Base-by-base conservation (phyloP, 768 basidiomycete genomes). In the Symmetrospora coprosmae region DNA sequence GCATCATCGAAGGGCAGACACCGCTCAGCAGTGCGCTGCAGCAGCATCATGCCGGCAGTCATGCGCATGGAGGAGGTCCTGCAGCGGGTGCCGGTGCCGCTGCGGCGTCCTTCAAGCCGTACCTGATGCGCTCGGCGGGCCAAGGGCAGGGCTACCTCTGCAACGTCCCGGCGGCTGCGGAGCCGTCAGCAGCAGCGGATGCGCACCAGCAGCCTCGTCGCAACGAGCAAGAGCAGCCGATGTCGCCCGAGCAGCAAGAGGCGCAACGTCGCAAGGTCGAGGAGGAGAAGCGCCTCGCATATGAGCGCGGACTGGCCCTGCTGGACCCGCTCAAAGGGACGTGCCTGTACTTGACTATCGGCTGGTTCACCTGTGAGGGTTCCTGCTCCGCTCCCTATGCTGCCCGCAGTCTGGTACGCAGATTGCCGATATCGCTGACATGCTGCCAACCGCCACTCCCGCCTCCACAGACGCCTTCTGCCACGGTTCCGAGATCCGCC, bases 351-450 rank as follows among this genome's bases (percentile, higher is more conserved):
- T 82, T 84, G 71, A 81, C 81, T 66, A 86, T 88, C 76, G 81
- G 83, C 37, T 94, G 90, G 90, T 97, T 96, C 76, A 97, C 90
- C 35, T 97, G 97, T 74, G 83, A 87, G 48, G 94, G 86, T 73
- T 89, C 65, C 70, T 69, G n/a, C 30, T 31, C 17, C 9, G 28
- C 34, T 37, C 16, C 19, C n/a, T n/a, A 23, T 45, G 46, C 27
- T 16, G 16, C 11, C 28, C 17, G 38, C 31, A 16, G 2, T 17
- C 52, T 35, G 55, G 23, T 8, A 49, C 64, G 43, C 61, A 30
- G 30, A 47, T 46, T 25, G 48, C n/a, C n/a, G n/a, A 4, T n/a
- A 23, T 34, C 17, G 13, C 17, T 14, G 13, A 25, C 30, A n/a
- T 0, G 30, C 23, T n/a, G n/a, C n/a, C n/a, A n/a, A n/a, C n/a